phyloP scores from a whole-genome alignment of 2,329 filamentous ascomycete genomes.

The Pseudogymnoascus sp. region DNA sequence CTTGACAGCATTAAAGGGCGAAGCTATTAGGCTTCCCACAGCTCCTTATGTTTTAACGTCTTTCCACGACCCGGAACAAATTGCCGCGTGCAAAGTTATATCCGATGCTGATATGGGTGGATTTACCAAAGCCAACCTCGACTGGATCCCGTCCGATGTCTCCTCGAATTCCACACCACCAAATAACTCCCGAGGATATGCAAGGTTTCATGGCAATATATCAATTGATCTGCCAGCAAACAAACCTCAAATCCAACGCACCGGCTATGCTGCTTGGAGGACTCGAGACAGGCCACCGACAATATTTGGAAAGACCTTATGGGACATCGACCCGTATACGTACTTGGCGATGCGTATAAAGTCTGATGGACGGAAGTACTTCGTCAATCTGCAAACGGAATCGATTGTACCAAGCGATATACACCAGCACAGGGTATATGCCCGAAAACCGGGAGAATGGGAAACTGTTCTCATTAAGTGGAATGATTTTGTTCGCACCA shows the following conservation, averaged over 20 bases:
- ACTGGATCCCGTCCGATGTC: slow-evolving; percentile 32
- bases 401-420: slow-evolving; percentile 89
- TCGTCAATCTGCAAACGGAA: slow-evolving; percentile 93
- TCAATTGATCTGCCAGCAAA: slow-evolving; percentile 74
- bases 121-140: slow-evolving; percentile 66
- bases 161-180: slow-evolving; percentile 19
- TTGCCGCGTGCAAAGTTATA: slow-evolving; percentile 64
- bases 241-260: slow-evolving; percentile 64
- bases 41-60: slow-evolving; percentile 56
- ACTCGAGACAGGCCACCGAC: slow-evolving; percentile 70
- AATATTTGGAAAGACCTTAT: slow-evolving; percentile 76
- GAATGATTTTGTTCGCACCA: slow-evolving; percentile 90
- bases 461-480: slow-evolving; percentile 90
- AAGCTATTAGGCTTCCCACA: slow-evolving; percentile 57
- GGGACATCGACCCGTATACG: slow-evolving; percentile 82
- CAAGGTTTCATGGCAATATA: slow-evolving; percentile 79
- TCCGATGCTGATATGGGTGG: slow-evolving; percentile 82
- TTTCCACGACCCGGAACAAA: slow-evolving; percentile 46
- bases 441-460: slow-evolving; percentile 75
- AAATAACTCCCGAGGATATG: slow-evolving; percentile 46
- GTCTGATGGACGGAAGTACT: slow-evolving; percentile 85
- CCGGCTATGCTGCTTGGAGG: slow-evolving; percentile 84
- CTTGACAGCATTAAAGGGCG: slow-evolving; percentile 54
- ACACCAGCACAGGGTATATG: slow-evolving; percentile 85
- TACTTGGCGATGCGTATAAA: slow-evolving; percentile 85